Percentiles rank a stretch among this genome's conserved stretches.
phyloP scores from a whole-genome alignment of 495 filamentous ascomycete species.

The Annulohypoxylon bovei region DNA sequence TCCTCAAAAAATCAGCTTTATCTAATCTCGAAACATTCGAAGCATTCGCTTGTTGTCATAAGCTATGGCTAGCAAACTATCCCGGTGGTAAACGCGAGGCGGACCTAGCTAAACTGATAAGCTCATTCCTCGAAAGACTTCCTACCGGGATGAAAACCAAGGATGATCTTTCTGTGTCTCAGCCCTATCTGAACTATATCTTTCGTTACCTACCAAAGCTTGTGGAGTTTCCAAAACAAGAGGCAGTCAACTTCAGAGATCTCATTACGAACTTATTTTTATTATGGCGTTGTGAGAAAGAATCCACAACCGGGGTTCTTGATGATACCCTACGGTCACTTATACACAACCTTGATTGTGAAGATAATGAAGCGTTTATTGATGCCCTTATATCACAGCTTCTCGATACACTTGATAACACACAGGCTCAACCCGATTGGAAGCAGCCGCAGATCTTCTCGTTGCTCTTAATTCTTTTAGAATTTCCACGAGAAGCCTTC shows the following conservation, averaged over 20 bases:
- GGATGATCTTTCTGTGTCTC: conserved; percentile 13
- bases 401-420: conserved; percentile 35
- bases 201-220: conserved; percentile 43
- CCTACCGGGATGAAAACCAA: conserved; percentile 18
- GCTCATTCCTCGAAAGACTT: conserved; percentile 50
- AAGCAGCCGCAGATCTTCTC: conserved; percentile 35
- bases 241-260: conserved; percentile 20
- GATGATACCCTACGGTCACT: conserved; percentile 25
- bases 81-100: conserved; percentile 48
- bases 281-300: conserved; percentile 34
- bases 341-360: conserved; percentile 38
- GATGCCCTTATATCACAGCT: conserved; percentile 41
- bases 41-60: conserved; percentile 54
- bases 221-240: conserved; percentile 33
- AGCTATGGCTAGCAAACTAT: conserved; percentile 50
- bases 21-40: conserved; percentile 47
- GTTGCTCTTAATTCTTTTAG: conserved; percentile 26
- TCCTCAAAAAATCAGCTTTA: conserved; percentile 47
- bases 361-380: conserved; percentile 44
- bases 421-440: conserved; percentile 36
- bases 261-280: conserved; percentile 43
- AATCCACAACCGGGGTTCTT: not conserved
- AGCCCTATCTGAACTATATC: conserved; percentile 38
- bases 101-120: conserved; percentile 45
- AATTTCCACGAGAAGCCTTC: conserved; percentile 40